A percentile compares a stretch with the other conserved stretches of the same genome.
These are phyloP conservation scores for Xylaria sp. DNA, from an alignment of 2,329 filamentous ascomycete species.

Conservation along the genomic window DNA sequence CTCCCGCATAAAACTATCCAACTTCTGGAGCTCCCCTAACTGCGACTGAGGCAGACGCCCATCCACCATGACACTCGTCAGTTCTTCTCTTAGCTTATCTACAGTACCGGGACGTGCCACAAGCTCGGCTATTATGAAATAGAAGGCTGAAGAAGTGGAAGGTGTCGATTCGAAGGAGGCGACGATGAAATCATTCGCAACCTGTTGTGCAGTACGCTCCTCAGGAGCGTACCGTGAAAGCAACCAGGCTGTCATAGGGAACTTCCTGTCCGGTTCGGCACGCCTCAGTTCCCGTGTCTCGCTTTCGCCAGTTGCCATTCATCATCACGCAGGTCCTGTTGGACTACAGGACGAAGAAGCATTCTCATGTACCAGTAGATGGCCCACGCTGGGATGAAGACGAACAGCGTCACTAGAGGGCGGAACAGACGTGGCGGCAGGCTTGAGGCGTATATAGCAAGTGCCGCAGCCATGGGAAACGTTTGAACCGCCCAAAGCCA, in stretches of 20 bases:
- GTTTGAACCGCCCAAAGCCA: conserved; percentile 11
- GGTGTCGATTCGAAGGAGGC: conserved; percentile 19
- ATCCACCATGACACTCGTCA: conserved; percentile 6
- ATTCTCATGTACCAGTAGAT: conserved; percentile 15
- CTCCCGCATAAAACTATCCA: conserved; percentile 33
- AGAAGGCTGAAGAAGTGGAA: conserved; percentile 10
- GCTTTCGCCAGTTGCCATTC: neutral
- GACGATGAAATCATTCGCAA: conserved; percentile 16
- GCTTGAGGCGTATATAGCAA: conserved; percentile 10
- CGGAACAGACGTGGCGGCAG: conserved; percentile 6
- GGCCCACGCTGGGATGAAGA: conserved; percentile 9
- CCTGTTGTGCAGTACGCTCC: conserved; percentile 4
- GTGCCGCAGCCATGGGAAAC: conserved; percentile 5
- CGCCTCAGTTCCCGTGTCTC: conserved; percentile 5
- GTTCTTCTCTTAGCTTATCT: conserved; percentile 14
- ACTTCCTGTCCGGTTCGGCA: conserved; percentile 5
- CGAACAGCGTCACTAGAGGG: conserved; percentile 7
- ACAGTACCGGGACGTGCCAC: conserved; percentile 8
- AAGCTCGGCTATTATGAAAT: conserved; percentile 16
- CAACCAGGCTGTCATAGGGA: conserved; percentile 12
- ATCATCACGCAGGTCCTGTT: conserved; percentile 9
- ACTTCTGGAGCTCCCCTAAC: conserved; percentile 26
- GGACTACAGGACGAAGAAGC: conserved; percentile 11
- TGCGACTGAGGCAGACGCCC: conserved; percentile 22
- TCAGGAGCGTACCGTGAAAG: conserved; percentile 2